These are phyloP conservation scores for Parietichytrium sp. DNA, from an alignment of 108 stramenopile genomes.

Conservation along the genomic window DNA sequence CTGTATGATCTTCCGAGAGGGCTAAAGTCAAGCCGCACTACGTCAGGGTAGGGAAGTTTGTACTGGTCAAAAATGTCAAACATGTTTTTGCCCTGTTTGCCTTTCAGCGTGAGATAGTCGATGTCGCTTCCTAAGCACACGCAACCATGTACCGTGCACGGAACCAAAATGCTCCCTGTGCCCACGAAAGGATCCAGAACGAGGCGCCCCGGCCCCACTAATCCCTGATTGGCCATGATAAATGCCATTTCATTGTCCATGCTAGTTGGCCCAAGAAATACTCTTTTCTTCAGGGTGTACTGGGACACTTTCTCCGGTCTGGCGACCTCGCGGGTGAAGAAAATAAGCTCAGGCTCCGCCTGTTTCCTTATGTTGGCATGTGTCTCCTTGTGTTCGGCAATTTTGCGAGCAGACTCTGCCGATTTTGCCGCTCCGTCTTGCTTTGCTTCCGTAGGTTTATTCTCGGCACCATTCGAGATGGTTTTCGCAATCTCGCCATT, in stretches of 20 bases:
- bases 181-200: slow-evolving; percentile 95
- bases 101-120: slow-evolving; percentile 83
- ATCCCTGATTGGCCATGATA: slow-evolving; percentile 87
- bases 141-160: slow-evolving; percentile 81
- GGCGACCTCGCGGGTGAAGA: too few relatives aligned
- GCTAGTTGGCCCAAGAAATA: slow-evolving; percentile 93
- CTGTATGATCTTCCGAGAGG: slow-evolving; percentile 48
- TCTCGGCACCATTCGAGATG: too few relatives aligned
- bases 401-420: too few relatives aligned
- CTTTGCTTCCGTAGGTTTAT: too few relatives aligned
- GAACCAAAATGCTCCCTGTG: slow-evolving; percentile 87
- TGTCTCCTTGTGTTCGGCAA: too few relatives aligned
- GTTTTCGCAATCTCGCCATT: too few relatives aligned
- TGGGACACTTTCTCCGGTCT: too few relatives aligned
- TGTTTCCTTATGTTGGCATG: too few relatives aligned
- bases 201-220: slow-evolving; percentile 52
- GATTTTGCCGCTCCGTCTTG: too few relatives aligned
- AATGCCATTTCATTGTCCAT: slow-evolving; percentile 91
- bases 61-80: slow-evolving; percentile 82
- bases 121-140: slow-evolving; percentile 88
- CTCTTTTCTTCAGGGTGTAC: slow-evolving; percentile 82
- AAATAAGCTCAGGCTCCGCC: too few relatives aligned
- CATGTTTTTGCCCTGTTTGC: slow-evolving; percentile 70
- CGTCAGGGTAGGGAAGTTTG: slow-evolving; percentile 80
- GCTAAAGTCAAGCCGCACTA: slow-evolving; percentile 80